Conservation (phyloP, 306 rosid species). For the Quercus robur region DNA sequence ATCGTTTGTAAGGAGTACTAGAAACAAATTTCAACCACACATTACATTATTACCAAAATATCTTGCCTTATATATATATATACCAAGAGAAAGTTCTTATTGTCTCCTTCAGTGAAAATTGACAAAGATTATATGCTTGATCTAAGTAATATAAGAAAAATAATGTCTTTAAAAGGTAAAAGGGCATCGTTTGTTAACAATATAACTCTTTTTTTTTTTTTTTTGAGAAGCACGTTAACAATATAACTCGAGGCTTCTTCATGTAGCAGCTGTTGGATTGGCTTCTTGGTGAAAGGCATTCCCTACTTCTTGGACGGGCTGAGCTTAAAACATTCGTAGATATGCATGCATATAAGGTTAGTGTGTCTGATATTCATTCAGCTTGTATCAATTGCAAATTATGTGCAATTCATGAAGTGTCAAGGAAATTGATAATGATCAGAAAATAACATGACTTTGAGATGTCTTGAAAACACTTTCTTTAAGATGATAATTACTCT, state of each 20-base stretch:
- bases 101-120: too few relatives aligned
- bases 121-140: not conserved
- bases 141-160: not conserved
- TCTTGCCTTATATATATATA: too few relatives aligned
- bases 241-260: not conserved
- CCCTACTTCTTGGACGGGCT: conserved; percentile 55
- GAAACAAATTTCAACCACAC: too few relatives aligned
- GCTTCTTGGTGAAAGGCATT: conserved; percentile 59
- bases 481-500: too few relatives aligned
- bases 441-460: too few relatives aligned
- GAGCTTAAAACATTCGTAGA: conserved; percentile 77
- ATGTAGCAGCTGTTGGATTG: conserved; percentile 64
- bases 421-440: too few relatives aligned
- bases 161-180: not conserved
- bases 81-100: not conserved
- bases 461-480: too few relatives aligned
- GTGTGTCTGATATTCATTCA: not conserved
- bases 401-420: not conserved
- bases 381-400: not conserved
- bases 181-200: not conserved
- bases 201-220: too few relatives aligned
- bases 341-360: conserved; percentile 71
- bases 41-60: too few relatives aligned
- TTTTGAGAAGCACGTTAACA: too few relatives aligned
- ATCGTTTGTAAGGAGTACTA: too few relatives aligned